These are phyloP conservation scores for Neoascochyta sp. DNA, from an alignment of 2,329 filamentous ascomycete genomes.

Conservation along the genomic window DNA sequence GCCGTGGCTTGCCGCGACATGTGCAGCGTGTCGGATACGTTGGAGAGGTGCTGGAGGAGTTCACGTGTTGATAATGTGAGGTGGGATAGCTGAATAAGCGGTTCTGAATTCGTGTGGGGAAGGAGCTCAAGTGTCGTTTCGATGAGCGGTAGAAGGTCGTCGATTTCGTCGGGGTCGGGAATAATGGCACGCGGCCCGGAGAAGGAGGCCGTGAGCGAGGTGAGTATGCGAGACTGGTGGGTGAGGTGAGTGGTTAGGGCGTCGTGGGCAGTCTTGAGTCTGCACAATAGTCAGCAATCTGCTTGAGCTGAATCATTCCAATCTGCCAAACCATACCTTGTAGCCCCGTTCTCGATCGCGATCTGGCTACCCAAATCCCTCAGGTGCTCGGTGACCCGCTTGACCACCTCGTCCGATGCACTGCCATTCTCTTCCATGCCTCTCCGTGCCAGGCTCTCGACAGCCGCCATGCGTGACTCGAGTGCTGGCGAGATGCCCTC, in stretches of 20 bases:
- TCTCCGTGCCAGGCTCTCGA: slow-evolving; percentile 63
- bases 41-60: slow-evolving; percentile 75
- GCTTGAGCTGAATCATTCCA: too few species aligned
- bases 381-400: slow-evolving; percentile 65
- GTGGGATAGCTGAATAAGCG: slow-evolving; percentile 63
- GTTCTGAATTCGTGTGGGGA: slow-evolving; percentile 61
- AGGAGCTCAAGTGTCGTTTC: slow-evolving; percentile 62
- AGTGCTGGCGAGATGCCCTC: slow-evolving; percentile 65
- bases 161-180: slow-evolving; percentile 62
- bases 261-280: slow-evolving; percentile 71
- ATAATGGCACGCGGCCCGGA: slow-evolving; percentile 65
- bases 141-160: slow-evolving; percentile 66
- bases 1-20: slow-evolving; percentile 88
- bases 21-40: slow-evolving; percentile 85
- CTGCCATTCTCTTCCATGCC: slow-evolving; percentile 65
- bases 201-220: slow-evolving; percentile 68
- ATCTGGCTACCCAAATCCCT: slow-evolving; percentile 70
- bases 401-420: slow-evolving; percentile 62
- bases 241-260: slow-evolving; percentile 70
- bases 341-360: slow-evolving; percentile 67
- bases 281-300: too few species aligned
- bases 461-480: slow-evolving; percentile 66
- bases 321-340: slow-evolving; percentile 62
- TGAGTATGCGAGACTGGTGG: slow-evolving; percentile 71
- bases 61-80: slow-evolving; percentile 64